These are phyloP conservation scores for Fusarium vanettenii DNA, from an alignment of 2,329 filamentous ascomycete genomes.

Conservation along the genomic window DNA sequence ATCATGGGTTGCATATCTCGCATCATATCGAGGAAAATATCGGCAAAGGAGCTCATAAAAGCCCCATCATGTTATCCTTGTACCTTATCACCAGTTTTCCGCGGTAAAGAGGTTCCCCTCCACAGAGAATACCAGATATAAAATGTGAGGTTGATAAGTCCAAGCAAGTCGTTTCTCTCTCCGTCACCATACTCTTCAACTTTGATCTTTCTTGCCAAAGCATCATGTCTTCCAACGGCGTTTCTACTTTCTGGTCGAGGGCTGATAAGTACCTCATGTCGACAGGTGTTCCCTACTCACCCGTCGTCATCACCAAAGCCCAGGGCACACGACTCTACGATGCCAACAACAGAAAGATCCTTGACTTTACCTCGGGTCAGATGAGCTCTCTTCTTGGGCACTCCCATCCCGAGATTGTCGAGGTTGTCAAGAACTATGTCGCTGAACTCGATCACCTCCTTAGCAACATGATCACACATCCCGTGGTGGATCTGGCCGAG, in stretches of 20 bases:
- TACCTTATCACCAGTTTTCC: background rate
- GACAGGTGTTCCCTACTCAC: slow-evolving; percentile 55
- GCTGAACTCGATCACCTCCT: slow-evolving; percentile 66
- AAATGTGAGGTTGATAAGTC: background rate
- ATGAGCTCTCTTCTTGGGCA: slow-evolving; percentile 70
- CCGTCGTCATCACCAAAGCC: slow-evolving; percentile 56
- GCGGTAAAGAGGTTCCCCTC: background rate
- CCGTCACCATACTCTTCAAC: background rate
- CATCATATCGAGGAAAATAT: no score
- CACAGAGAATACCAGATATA: background rate
- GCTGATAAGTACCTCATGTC: slow-evolving; percentile 55
- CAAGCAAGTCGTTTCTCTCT: background rate
- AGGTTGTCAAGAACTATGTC: slow-evolving; percentile 59
- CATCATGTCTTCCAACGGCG: slow-evolving; percentile 8
- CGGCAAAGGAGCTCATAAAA: background rate
- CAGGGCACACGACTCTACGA: slow-evolving; percentile 60
- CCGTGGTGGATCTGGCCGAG: slow-evolving; percentile 65
- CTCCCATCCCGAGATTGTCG: slow-evolving; percentile 67
- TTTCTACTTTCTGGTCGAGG: slow-evolving; percentile 46
- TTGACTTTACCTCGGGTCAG: slow-evolving; percentile 71
- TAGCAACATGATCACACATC: slow-evolving; percentile 66
- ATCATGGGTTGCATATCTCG: background rate
- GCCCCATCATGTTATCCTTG: background rate
- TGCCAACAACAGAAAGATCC: slow-evolving; percentile 55
- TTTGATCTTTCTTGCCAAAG: background rate